Conservation (phyloP, 768 basidiomycete genomes). For the Crucibulum laeve region DNA sequence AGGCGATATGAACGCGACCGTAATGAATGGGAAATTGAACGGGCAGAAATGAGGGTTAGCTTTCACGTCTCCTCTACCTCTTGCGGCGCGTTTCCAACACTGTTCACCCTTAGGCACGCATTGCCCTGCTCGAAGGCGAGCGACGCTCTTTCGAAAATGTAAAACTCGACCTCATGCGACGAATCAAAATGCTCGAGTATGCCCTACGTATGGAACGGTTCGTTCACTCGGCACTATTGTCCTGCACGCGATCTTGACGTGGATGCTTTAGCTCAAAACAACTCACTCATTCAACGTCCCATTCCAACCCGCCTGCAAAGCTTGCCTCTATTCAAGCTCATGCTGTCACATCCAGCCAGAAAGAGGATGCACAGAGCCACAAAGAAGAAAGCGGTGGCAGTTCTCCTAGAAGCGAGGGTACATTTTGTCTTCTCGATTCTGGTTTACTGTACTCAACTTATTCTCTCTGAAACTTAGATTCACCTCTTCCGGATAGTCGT, state of each 20-base stretch:
- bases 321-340: conserved; percentile 57
- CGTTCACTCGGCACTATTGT: conserved; percentile 21
- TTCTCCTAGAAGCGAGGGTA: conserved; percentile 85
- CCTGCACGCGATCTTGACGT: conserved; percentile 28
- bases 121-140: conserved; percentile 95
- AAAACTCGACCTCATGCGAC: conserved; percentile 90
- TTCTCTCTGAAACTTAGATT: conserved; percentile 42
- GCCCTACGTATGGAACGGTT: conserved; percentile 95
- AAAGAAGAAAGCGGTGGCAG: conserved; percentile 79
- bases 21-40: conserved; percentile 99
- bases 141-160: conserved; percentile 96
- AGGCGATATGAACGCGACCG: conserved; percentile 95
- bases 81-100: conserved; percentile 22
- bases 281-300: conserved; percentile 54
- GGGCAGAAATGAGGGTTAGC: conserved; percentile 97
- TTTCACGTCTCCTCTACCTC: conserved; percentile 19
- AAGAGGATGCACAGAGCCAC: conserved; percentile 69
- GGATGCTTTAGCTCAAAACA: conserved; percentile 69
- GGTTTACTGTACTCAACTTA: conserved; percentile 3
- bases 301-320: conserved; percentile 63
- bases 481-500: conserved; percentile 67
- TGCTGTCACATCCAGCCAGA: conserved; percentile 44
- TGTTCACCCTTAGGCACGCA: conserved; percentile 71
- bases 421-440: conserved; percentile 8
- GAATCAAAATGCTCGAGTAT: conserved; percentile 99